Base-by-base conservation (phyloP, 225 moss, liverwort and hornwort species). In the Bryum argenteum region DNA sequence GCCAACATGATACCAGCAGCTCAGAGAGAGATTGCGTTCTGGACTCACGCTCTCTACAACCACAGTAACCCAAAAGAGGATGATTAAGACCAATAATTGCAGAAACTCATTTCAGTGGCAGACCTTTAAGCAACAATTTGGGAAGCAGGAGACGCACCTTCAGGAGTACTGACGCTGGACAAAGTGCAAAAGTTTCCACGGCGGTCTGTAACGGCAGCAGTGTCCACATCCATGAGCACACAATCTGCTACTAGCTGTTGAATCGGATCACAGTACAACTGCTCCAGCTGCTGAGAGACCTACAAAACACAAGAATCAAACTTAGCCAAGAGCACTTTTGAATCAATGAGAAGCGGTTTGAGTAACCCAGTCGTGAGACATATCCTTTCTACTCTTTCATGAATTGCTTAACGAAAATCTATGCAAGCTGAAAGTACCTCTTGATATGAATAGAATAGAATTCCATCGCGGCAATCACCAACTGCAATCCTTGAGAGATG, bases 391-490 rank as follows among this genome's bases (percentile, higher is more conserved):
- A 18, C 48, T 12, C 40, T 18, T 69, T 14, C 50, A 60, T 16
- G 20, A 63, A 33, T 3, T 45, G 10, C 39, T 61, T 23, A 45
- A 51, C 24, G 18, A 52, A 64, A 21, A 64, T 69, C 57, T 66
- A 40, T 58, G 63, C 19, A 63, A 75, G 44, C 19, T 39, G 5
- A 24, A 50, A 71, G 54, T 84, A 93, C 95, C 98, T 99, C 94
- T 81, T 87, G 89, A 63, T 89, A 99, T 45, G 91, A 87, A 55
- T 92, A 99, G 67, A 94, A 94, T 6, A 99, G 80, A 71, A 99
- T 73, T 22, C 98, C 98, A 81, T 99, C 98, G 17, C 94, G 92
- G 81, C 98, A 99, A 84, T 99, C 98, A 43, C 94, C 91, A 47
- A 99, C 92, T 22, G 92, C 98, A 78, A 99, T 99, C 28, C 98